These are phyloP conservation scores for Jamesozyma spencerorum DNA, from an alignment of 805 yeast genomes.

Conservation along the genomic window DNA sequence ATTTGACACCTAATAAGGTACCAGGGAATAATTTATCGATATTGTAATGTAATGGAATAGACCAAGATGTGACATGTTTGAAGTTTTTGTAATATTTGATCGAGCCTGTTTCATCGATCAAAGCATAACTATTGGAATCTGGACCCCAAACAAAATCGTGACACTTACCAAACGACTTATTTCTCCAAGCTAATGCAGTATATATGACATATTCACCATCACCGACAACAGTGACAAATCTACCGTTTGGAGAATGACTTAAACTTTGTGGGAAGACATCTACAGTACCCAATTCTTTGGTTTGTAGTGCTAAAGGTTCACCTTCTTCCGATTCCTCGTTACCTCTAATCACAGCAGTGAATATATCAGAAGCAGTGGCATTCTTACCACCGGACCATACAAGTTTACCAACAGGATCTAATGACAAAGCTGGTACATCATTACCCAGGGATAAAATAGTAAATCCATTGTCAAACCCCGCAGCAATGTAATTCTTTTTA, in stretches of 20 bases:
- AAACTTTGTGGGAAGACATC: conserved; percentile 86
- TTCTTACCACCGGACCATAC: conserved; percentile 73
- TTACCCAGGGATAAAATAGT: conserved; percentile 84
- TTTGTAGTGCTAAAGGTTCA: conserved; percentile 63
- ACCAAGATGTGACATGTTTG: conserved; percentile 60
- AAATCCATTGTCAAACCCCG: conserved; percentile 93
- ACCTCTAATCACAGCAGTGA: conserved; percentile 70
- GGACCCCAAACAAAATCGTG: conserved; percentile 91
- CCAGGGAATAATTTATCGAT: conserved; percentile 84
- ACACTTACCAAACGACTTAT: conserved; percentile 85
- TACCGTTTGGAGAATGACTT: conserved; percentile 91
- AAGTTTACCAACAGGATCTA: conserved; percentile 88
- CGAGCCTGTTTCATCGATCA: conserved; percentile 56
- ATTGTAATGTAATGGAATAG: conserved; percentile 56
- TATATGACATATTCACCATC: conserved; percentile 96
- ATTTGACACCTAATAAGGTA: conserved; percentile 73
- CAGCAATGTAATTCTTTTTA: conserved; percentile 68
- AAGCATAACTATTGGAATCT: conserved; percentile 80
- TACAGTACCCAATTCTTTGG: conserved; percentile 87
- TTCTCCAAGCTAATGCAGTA: conserved; percentile 97
- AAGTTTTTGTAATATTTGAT: conserved; percentile 76
- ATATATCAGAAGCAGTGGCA: conserved; percentile 59
- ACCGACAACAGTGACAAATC: conserved; percentile 93
- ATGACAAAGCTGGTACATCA: conserved; percentile 86
- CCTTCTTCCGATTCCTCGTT: conserved; percentile 66